Conservation (phyloP, 257 asterid species). For the Rhazya stricta region DNA sequence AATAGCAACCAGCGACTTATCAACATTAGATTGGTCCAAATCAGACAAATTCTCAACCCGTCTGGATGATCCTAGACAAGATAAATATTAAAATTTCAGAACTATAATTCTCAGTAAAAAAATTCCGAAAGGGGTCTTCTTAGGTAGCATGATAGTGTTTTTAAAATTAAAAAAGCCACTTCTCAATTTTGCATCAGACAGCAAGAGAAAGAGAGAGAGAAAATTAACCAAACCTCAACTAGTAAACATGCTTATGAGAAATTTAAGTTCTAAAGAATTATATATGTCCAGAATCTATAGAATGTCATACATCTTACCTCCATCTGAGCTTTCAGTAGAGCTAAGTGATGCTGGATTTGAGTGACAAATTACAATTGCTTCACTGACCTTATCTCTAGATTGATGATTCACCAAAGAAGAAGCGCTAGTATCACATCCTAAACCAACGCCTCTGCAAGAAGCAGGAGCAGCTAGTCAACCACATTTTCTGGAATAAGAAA, state of each 20-base stretch:
- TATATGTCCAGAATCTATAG: neutral
- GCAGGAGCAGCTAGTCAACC: neutral
- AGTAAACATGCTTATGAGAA: neutral
- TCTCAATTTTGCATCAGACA: neutral
- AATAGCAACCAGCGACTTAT: slow-evolving; percentile 25
- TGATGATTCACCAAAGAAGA: slow-evolving; percentile 25
- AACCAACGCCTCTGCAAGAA: slow-evolving; percentile 23
- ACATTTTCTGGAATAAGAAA: neutral
- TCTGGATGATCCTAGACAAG: slow-evolving; percentile 47
- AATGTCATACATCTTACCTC: slow-evolving; percentile 35
- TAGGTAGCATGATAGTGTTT: neutral
- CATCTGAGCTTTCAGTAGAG: slow-evolving; percentile 69
- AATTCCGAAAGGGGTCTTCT: neutral
- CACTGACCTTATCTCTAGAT: slow-evolving; percentile 39
- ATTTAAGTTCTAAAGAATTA: neutral
- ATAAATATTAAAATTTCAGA: slow-evolving; percentile 1
- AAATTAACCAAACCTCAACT: neutral
- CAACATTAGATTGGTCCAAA: slow-evolving; percentile 41
- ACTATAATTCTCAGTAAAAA: neutral
- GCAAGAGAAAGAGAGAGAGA: neutral
- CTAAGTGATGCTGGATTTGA: slow-evolving; percentile 60
- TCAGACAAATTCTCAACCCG: slow-evolving; percentile 47
- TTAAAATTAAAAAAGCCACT: neutral
- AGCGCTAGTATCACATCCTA: slow-evolving; percentile 28
- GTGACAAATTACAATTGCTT: slow-evolving; percentile 44